These are phyloP conservation scores for Mangifera indica DNA, from an alignment of 345 rosid genomes.

Conservation along the genomic window DNA sequence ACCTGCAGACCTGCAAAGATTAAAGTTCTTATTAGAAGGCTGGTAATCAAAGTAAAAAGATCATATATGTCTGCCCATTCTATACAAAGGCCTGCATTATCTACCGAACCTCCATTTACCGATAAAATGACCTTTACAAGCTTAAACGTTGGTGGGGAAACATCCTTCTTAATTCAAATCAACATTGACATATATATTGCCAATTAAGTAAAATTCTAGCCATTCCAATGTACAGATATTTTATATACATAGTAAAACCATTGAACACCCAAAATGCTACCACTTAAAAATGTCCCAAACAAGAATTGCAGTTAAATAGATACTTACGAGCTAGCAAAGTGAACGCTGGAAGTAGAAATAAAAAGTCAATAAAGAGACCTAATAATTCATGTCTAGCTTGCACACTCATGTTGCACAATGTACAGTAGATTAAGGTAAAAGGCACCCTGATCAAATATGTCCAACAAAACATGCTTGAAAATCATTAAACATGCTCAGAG, in stretches of 20 bases:
- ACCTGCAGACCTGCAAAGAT: conserved; percentile 73
- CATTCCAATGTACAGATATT: background rate
- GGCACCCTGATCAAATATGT: background rate
- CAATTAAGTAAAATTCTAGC: background rate
- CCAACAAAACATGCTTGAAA: background rate
- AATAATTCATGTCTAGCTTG: conserved; percentile 1
- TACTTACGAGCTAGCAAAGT: background rate
- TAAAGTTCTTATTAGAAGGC: background rate
- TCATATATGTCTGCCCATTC: background rate
- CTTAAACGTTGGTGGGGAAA: background rate
- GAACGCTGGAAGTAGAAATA: background rate
- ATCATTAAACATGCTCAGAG: background rate
- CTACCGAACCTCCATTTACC: background rate
- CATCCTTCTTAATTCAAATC: conserved; percentile 2
- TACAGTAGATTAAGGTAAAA: background rate
- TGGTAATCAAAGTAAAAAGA: background rate
- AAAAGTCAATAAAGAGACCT: background rate
- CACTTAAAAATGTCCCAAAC: background rate
- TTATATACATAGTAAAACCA: background rate
- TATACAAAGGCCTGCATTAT: background rate
- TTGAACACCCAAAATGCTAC: background rate
- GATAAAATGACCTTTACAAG: background rate
- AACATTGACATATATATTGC: background rate
- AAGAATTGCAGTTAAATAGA: background rate
- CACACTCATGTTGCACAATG: background rate